Percentiles rank a stretch among this genome's conserved stretches.
Conservation (phyloP, 2,329 filamentous ascomycete species). For the Seiridium unicorne region DNA sequence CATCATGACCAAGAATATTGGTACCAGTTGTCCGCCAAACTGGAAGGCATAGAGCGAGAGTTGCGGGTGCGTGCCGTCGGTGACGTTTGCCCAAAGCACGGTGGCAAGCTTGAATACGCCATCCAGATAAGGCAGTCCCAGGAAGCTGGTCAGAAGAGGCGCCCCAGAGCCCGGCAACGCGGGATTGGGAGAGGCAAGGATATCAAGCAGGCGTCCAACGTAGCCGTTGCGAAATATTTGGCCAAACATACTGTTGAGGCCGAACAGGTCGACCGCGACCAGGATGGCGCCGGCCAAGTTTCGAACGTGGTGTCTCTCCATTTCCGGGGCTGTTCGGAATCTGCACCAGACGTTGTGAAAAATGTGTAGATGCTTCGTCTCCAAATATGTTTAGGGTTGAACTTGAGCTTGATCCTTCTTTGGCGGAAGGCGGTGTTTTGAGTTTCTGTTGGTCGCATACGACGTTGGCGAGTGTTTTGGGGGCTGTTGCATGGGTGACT, state of each 20-base stretch:
- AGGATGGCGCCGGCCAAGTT: not conserved
- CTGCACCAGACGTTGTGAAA: not conserved
- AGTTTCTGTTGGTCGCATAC: not conserved
- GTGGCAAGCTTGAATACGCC: not conserved
- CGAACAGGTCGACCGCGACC: not conserved
- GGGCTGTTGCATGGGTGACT: not conserved
- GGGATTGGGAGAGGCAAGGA: not conserved
- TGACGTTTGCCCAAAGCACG: not conserved
- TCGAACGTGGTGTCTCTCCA: not conserved
- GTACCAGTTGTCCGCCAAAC: conserved; percentile 2
- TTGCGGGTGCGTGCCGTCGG: not conserved
- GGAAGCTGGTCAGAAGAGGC: not conserved
- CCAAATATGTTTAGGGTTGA: not conserved
- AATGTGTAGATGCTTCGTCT: not conserved
- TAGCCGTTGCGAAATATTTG: not conserved
- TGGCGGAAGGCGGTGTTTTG: not conserved
- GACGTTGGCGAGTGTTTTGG: not conserved
- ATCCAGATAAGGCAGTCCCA: not conserved
- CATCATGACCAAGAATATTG: not conserved
- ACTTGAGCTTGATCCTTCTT: not conserved
- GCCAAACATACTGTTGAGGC: not conserved
- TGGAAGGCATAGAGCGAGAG: not conserved
- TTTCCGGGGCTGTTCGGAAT: not conserved
- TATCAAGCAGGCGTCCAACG: not conserved
- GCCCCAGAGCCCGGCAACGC: not conserved